Conservation (phyloP, 805 yeast genomes). For the Lipomyces mesembrius region DNA sequence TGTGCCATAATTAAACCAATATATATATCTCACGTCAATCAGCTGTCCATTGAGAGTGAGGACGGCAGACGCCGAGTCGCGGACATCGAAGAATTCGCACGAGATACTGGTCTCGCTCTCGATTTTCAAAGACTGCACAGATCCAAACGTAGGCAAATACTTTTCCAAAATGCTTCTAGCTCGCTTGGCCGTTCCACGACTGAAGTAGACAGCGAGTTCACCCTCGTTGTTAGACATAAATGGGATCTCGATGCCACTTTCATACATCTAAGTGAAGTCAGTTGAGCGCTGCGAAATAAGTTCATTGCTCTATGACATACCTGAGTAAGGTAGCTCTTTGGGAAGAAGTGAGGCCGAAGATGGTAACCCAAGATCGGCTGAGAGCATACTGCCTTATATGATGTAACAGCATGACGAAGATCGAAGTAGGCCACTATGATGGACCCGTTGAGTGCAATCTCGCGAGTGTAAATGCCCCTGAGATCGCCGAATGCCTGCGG, state of each 20-base stretch:
- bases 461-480: conserved; percentile 39
- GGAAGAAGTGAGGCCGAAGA: conserved; percentile 31
- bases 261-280: conserved; percentile 19
- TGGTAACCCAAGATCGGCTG: conserved; percentile 37
- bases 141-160: conserved; percentile 38
- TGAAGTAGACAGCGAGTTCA: conserved; percentile 27
- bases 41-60: conserved; percentile 38
- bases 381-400: conserved; percentile 38
- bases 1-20: not conserved
- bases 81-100: conserved; percentile 47
- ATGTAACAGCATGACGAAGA: conserved; percentile 39
- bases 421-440: conserved; percentile 39
- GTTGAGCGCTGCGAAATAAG: not conserved
- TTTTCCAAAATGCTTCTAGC: conserved; percentile 23
- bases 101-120: conserved; percentile 35
- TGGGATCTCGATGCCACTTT: conserved; percentile 35
- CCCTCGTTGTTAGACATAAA: conserved; percentile 33
- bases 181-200: conserved; percentile 15
- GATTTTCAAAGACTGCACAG: conserved; percentile 32
- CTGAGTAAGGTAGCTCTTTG: conserved; percentile 23
- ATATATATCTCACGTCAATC: conserved; percentile 34
- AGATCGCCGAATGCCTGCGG: conserved; percentile 38
- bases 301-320: not conserved
- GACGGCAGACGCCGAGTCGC: conserved; percentile 46
- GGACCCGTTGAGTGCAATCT: conserved; percentile 36